Evolutionary conservation across 805 yeast species (phyloP), one percentile per base, ranked within the genome.

Genomic region (Sugiyamaella marilandica): DNA sequence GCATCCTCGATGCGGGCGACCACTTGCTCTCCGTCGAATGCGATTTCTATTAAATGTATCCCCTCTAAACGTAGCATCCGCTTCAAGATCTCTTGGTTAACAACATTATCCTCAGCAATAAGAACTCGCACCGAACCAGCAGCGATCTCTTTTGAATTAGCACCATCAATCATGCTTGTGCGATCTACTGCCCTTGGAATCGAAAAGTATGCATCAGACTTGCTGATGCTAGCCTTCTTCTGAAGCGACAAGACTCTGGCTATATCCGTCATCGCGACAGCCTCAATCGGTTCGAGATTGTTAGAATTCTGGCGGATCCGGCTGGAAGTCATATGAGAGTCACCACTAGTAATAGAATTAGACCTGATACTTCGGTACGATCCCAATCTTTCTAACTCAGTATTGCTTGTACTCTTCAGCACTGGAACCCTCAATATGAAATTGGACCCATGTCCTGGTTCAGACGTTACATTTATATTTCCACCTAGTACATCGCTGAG

Each of bases 41-140:
- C 97, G 65, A 89, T 70, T 2, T 83, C 83, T 34, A 94, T 75
- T 55, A 83, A 78, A 1, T 68, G 69, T 55, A 86, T 77, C 0
- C 96, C 96, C 68, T 90, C 95, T 16, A 88, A 71, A 47, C 76
- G 77, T 54, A 92, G 73, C 96, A 92, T 88, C 53, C 96, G 71
- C 58, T 77, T 80, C 59, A 90, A 85, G 21, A 92, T 96, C 68
- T 88, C 94, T 66, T 91, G 97, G 65, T 92, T 90, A n/a, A 92
- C 95, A 57, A 77, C 72, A 62, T 92, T 92, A 64, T 90, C 98
- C 64, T 92, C 99, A 0, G 97, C 98, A 13, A 94, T 92, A 46
- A 92, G 73, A 24, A 92, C 82, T 9, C 61, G 52, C 9, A 45
- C 19, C 2, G 33, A 31, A 5, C 19, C 45, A 41, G 45, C 45